Base-by-base conservation (phyloP, 75 land plant genomes). In the Pinus taeda region DNA sequence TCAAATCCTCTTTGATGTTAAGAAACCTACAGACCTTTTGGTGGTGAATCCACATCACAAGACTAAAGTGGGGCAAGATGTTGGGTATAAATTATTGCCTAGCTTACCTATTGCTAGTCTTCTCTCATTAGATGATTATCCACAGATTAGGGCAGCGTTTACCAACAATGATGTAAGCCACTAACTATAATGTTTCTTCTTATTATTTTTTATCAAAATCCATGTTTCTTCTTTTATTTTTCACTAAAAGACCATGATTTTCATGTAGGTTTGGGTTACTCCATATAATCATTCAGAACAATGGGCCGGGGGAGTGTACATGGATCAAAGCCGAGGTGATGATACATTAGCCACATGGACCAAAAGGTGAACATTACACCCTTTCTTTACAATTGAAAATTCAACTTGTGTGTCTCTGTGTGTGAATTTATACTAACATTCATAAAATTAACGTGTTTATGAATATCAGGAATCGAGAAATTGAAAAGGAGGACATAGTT, bases 291-390 rank as follows among this genome's bases (percentile, higher is more conserved):
- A 75, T 12, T 70, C 57, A 6, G 90, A 92, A 75, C 81, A 88
- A 77, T 93, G 90, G 90, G 95, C 86, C 4, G 87, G 75, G 56
- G 95, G 95, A 14, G 26, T 80, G 3, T 85, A 80, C 56, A 66
- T 63, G 29, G 88, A 87, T 56, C 88, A 86, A 72, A 93, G 92
- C 67, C 77, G 79, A 12, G 95, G 95, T 13, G 89, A 93, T 58
- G 95, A 93, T 36, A 88, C 77, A 45, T 77, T 93, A 20, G 81
- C 86, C 5, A 75, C 77, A 15, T 90, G 91, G 93, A 73, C 81
- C 1, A 83, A 74, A 26, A 83, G 81, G 84, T 83, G 57, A 73
- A 20, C 24, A 36, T 14, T 57, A 13, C 15, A 29, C 17, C 4
- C 6, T 62, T 22, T 14, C 24, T 62, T 26, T 12, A 26, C 7